These are phyloP conservation scores for Trichocladium antarcticum DNA, from an alignment of 495 filamentous ascomycete species.

Conservation along the genomic window DNA sequence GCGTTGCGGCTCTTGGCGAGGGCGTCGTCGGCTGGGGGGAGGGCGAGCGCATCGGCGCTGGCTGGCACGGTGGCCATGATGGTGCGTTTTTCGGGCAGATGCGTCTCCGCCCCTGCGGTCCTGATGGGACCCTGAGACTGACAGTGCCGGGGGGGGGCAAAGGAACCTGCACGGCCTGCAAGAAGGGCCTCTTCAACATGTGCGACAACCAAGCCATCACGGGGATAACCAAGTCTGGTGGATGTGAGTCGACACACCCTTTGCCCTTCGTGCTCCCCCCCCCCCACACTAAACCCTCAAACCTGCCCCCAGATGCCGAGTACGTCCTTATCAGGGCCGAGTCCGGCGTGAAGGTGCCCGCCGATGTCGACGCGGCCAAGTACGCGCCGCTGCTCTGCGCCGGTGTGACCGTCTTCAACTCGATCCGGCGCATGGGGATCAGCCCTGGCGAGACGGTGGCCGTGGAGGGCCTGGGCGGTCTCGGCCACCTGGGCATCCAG, in stretches of 20 bases:
- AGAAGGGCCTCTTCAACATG: slow-evolving; percentile 43
- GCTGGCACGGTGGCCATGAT: slow-evolving; percentile 24
- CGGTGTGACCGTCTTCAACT: slow-evolving; percentile 63
- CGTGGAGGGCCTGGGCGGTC: slow-evolving; percentile 53
- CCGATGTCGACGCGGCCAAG: slow-evolving; percentile 45
- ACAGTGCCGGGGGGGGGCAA: slow-evolving; percentile 4
- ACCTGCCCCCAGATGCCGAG: slow-evolving; percentile 38
- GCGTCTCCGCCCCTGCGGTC: too few relatives aligned
- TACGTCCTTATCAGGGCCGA: slow-evolving; percentile 53
- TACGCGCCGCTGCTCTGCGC: slow-evolving; percentile 61
- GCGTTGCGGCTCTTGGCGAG: slow-evolving; percentile 47
- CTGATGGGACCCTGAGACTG: not conserved
- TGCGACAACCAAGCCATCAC: slow-evolving; percentile 42
- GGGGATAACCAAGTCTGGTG: slow-evolving; percentile 42
- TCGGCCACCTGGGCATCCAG: slow-evolving; percentile 59
- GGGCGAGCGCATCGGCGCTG: slow-evolving; percentile 37
- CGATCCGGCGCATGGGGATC: slow-evolving; percentile 51
- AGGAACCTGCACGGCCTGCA: slow-evolving; percentile 38
- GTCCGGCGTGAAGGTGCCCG: slow-evolving; percentile 51
- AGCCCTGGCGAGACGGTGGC: slow-evolving; percentile 48
- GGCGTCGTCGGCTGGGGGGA: slow-evolving; percentile 39
- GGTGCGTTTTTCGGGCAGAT: too few relatives aligned
- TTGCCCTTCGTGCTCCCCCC: not conserved
- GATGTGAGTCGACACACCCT: slow-evolving; percentile 23
- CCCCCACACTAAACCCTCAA: too few relatives aligned